Evolutionary conservation across 1,139 yeast species (phyloP), one percentile per base, ranked within the genome.

Genomic region (Candida dubliniensis): DNA sequence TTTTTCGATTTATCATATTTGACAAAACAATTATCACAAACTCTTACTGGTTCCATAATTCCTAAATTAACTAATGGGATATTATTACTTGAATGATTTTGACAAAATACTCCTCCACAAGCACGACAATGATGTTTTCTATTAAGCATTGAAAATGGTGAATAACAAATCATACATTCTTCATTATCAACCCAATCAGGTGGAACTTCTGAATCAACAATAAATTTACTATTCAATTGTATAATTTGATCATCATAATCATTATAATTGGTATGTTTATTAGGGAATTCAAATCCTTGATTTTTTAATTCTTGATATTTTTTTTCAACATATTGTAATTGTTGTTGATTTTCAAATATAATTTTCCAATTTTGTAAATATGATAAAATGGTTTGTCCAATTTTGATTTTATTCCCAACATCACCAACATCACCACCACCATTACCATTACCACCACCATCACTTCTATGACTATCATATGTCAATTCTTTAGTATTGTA

Each of bases 141-240:
- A 61, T 88, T 90, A 52, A 91, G 71, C 64, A 91, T 78, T 1
- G 95, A 75, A 58, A 93, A 93, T 11, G 84, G 71, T 31, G 76
- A 81, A 44, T 95, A 90, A 56, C 98, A 89, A 47, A 88, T 82
- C 98, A 95, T 91, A 63, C 99, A 93, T 10, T 88, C 89, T 57
- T 90, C 96, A 13, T 90, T 84, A 58, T 95, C 99, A 23, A 87
- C 84, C 99, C 99, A 93, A 56, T 91, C 98, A 0, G 99, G 99
- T 2, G 99, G 97, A 4, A 93, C 91, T 49, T 84, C 87, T 1
- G 96, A 80, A 59, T 93, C 98, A 34, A 43, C 34, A 44, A 91
- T 81, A 63, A 90, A 81, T 15, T 67, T 71, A 38, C 74, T 63
- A 37, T 74, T 76, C 35, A 72, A 63, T 36, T 58, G 61, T 33